A percentile compares a stretch with the other conserved stretches of the same genome.
phyloP scores from a whole-genome alignment of 2,329 filamentous ascomycete species.

The Dothideomycetes sp. region DNA sequence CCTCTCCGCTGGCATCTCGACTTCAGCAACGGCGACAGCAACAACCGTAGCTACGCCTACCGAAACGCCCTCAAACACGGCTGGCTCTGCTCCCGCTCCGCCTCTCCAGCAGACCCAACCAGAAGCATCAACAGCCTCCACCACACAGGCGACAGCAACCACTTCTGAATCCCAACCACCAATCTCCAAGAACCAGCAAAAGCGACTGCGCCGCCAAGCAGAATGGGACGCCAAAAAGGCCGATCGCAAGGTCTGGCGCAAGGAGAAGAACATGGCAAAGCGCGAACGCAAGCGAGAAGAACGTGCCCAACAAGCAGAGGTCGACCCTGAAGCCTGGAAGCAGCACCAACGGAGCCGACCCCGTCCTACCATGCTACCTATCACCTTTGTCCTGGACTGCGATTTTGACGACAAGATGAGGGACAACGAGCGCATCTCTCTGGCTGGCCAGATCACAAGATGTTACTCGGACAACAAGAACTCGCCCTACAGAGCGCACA shows the following conservation, averaged over 20 bases:
- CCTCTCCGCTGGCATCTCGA: conserved; percentile 8
- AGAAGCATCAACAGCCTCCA: conserved; percentile 8
- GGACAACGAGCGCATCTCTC: conserved; percentile 73
- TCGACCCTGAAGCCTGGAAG: conserved; percentile 16
- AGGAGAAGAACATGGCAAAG: conserved; percentile 46
- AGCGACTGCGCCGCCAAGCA: conserved; percentile 63
- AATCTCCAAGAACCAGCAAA: conserved; percentile 78
- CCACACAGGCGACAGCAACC: conserved; percentile 2
- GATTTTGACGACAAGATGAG: conserved; percentile 86
- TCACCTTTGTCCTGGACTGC: conserved; percentile 82
- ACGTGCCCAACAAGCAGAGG: background rate
- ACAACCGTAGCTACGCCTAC: background rate
- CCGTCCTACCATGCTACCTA: conserved; percentile 52
- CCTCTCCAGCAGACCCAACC: background rate
- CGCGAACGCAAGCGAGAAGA: conserved; percentile 35
- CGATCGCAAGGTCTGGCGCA: conserved; percentile 48
- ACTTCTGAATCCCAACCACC: conserved; percentile 14
- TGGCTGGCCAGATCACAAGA: conserved; percentile 74
- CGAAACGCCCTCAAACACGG: background rate
- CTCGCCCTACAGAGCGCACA: conserved; percentile 56
- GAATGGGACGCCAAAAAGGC: conserved; percentile 66
- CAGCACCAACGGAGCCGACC: conserved; percentile 15
- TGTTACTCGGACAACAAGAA: conserved; percentile 81
- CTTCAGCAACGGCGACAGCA: background rate
- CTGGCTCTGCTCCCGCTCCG: background rate